Evolutionary conservation across 2,329 filamentous ascomycete species (phyloP), one percentile per base, ranked within the genome.

Genomic region (Ophiostoma montium): DNA sequence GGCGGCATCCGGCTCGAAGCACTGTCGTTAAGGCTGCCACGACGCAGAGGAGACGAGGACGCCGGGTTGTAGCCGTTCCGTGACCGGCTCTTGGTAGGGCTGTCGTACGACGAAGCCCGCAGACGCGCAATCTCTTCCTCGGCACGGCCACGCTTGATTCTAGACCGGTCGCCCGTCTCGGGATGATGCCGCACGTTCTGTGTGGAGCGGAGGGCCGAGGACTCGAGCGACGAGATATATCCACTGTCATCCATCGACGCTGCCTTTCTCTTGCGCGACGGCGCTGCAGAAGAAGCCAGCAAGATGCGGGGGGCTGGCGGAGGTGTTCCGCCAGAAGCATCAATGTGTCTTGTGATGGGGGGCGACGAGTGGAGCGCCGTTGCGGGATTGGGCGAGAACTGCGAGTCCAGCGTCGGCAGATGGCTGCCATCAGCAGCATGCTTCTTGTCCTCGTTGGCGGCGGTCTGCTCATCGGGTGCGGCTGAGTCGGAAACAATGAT

Each of bases 71-170:
- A 69, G 5, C 65, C 70, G 53, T 71, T 67, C 50, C 69, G 69
- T 12, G 75, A 72, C 38, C 80, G 74, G 57, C 69, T 66, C 67
- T 86, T 88, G 46, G 80, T 85, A 5, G 92, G 92, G 60, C 89
- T 96, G 59, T 95, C 89, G 59, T 89, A 90, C 2, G 88, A 95
- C 2, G 90, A 95, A 54, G 85, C 86, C 56, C 92, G 84, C 48
- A 96, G 82, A 36, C 90, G 86, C 42, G 85, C 86, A 69, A 98
- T 95, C 65, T 95, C 92, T 59, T 94, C 89, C 64, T 96, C 92
- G 15, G 92, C 92, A 53, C 90, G 84, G 30, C 90, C 90, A 52
- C 86, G 83, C 69, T 90, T 94, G 58, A 88, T 82, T 49, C 79
- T 77, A 46, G 83, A 83, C n/a, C 82, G 80, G 57, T 88, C 84